Base-by-base conservation (phyloP, 176 grass and related monocot genomes). In the Paspalum vaginatum region DNA sequence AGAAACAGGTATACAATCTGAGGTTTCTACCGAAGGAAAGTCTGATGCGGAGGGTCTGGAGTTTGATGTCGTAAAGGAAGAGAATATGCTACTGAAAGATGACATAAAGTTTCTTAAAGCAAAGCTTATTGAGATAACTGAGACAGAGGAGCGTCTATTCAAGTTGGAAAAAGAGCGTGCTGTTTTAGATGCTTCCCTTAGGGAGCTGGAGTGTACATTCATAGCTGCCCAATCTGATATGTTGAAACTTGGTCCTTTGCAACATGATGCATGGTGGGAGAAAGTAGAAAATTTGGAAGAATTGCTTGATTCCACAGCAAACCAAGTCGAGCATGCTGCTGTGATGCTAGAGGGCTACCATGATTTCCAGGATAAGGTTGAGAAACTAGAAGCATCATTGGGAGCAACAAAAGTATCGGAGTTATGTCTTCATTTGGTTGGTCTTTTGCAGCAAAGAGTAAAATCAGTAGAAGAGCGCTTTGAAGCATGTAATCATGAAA, bases 121-220 rank as follows among this genome's bases (percentile, higher is more conserved):
- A 67, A 91, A 91, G 68, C 64, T 94, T 57, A 47, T 38, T 61
- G 84, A 91, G 85, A 59, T 94, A 69, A 76, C 50, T 12, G 83
- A 86, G 79, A 89, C 67, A 89, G 95, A 95, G 60, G 81, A 89
- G 41, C 77, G 79, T 68, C 74, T 95, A 80, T 72, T 75, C 61
- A 56, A 69, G 27, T 69, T 98, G 72, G 92, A 98, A 84, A 91
- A 85, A 89, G 90, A 95, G 71, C 76, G 77, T 75, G 82, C 88
- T 54, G 64, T 80, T 68, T 77, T 98, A 79, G 78, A 95, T 57
- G 68, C 58, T 63, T 95, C 95, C 50, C 76, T 91, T 40, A 84
- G 79, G 61, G 67, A 89, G 70, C 59, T 94, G 32, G 76, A 91
- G 67, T 88, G 83, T 53, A 80, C 72, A 53, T 88, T 86, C 72